Evolutionary conservation across 306 rosid species (phyloP).

Genomic region (Inga oerstediana): DNA sequence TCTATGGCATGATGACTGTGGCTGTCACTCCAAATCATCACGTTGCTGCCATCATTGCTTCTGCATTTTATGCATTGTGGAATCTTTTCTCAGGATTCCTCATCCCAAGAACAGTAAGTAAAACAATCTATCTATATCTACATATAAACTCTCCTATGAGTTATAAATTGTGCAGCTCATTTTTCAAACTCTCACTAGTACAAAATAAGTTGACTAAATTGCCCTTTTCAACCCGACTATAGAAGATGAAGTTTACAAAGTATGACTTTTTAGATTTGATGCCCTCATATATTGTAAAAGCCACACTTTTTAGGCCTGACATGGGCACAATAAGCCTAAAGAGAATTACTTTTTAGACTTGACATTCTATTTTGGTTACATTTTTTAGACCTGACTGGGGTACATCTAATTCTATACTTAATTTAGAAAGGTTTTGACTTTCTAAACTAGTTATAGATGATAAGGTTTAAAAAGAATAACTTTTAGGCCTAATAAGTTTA

Average conservation of each 20-base stretch:
- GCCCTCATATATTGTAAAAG: not conserved
- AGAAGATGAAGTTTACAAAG: too few relatives aligned
- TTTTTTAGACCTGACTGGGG: too few relatives aligned
- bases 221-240: not conserved
- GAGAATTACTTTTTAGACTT: too few relatives aligned
- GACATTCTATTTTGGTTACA: too few relatives aligned
- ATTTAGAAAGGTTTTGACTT: too few relatives aligned
- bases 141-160: not conserved
- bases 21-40: slow-evolving; percentile 68
- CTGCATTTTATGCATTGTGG: slow-evolving; percentile 62
- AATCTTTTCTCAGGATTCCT: slow-evolving; percentile 76
- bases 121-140: not conserved
- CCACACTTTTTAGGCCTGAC: not conserved
- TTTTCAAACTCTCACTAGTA: not conserved
- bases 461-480: too few relatives aligned
- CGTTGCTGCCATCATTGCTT: slow-evolving; percentile 55
- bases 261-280: not conserved
- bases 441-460: accelerated
- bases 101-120: slow-evolving; percentile 58
- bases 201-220: not conserved
- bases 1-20: slow-evolving; percentile 78
- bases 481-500: too few relatives aligned
- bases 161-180: not conserved
- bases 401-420: too few relatives aligned
- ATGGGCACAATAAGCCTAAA: not conserved